A percentile compares a stretch with the other conserved stretches of the same genome.
Evolutionary conservation across 2,329 filamentous ascomycete genomes (phyloP).

Genomic region (Fusarium decemcellulare): DNA sequence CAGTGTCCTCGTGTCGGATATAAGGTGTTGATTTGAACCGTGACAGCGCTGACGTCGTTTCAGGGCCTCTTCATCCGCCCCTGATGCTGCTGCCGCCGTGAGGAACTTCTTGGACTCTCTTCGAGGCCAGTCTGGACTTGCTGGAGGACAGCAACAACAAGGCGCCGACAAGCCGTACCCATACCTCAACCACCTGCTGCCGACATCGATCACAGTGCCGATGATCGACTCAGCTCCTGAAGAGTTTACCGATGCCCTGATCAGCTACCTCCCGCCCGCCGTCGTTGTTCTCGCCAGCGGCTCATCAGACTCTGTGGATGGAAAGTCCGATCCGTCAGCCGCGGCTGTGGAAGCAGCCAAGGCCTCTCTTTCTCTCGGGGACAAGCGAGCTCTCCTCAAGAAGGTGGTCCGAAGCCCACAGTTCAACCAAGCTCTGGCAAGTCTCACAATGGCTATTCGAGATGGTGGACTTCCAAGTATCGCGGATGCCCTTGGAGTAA

Average conservation of each 20-base stretch:
- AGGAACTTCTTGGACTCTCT: constrained; percentile 92
- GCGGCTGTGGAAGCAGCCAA: constrained; percentile 81
- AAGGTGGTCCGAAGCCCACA: constrained; percentile 91
- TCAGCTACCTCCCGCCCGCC: constrained; percentile 83
- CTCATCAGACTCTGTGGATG: constrained; percentile 66
- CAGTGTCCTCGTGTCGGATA: constrained; percentile 43
- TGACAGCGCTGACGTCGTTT: constrained; percentile 60
- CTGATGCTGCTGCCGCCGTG: constrained; percentile 83
- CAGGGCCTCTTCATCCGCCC: constrained; percentile 72
- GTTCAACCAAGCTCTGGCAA: constrained; percentile 87
- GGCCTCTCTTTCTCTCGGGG: constrained; percentile 77
- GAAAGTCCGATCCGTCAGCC: constrained; percentile 75
- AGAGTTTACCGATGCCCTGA: constrained; percentile 79
- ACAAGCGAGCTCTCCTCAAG: constrained; percentile 86
- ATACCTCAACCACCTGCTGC: constrained; percentile 87
- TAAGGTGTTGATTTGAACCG: constrained; percentile 37
- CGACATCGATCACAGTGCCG: constrained; percentile 82
- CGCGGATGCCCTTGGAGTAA: constrained; percentile 85
- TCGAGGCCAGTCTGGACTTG: constrained; percentile 65
- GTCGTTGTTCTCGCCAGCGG: constrained; percentile 84
- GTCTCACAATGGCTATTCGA: constrained; percentile 87
- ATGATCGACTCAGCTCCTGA: constrained; percentile 77
- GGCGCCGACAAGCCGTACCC: constrained; percentile 77
- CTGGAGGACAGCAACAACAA: constrained; percentile 54
- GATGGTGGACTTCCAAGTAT: constrained; percentile 94